A percentile compares a stretch with the other conserved stretches of the same genome.
Conservation (phyloP, 495 filamentous ascomycete genomes). For the Margaritispora aquatica region DNA sequence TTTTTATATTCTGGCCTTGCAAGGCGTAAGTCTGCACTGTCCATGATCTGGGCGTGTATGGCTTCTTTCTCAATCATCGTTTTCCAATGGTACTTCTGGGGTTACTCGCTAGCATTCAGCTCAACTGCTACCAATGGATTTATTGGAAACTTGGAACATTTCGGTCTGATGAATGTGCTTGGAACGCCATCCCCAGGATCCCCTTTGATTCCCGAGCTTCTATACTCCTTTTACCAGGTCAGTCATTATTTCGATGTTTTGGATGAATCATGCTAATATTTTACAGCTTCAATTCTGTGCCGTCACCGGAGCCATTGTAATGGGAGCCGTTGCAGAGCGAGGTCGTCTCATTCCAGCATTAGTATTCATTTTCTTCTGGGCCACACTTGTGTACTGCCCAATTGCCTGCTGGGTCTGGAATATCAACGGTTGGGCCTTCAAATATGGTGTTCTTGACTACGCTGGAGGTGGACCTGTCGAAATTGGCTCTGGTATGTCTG, state of each 20-base stretch:
- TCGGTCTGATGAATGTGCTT: conserved; percentile 75
- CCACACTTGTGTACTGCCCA: conserved; percentile 94
- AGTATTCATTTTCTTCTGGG: conserved; percentile 95
- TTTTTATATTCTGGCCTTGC: conserved; percentile 92
- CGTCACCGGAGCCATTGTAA: conserved; percentile 86
- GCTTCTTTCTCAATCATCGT: conserved; percentile 84
- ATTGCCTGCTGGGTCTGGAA: conserved; percentile 96
- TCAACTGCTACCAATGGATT: conserved; percentile 71
- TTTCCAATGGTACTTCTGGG: conserved; percentile 99
- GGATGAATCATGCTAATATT: conserved; percentile 8
- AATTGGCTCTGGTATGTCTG: conserved; percentile 88
- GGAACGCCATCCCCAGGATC: conserved; percentile 79
- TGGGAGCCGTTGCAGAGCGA: conserved; percentile 89
- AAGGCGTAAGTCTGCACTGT: conserved; percentile 91
- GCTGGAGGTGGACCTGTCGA: conserved; percentile 97
- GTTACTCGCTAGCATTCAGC: conserved; percentile 89
- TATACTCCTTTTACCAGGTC: conserved; percentile 85
- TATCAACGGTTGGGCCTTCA: conserved; percentile 84
- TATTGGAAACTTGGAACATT: conserved; percentile 82
- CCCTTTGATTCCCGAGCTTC: conserved; percentile 72
- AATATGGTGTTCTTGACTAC: conserved; percentile 92
- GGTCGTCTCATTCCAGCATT: conserved; percentile 91
- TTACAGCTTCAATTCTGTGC: conserved; percentile 90
- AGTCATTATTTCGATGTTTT: neutral
- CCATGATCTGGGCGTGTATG: conserved; percentile 88